Conservation (phyloP, 495 filamentous ascomycete species). For the Daldinia decipiens region DNA sequence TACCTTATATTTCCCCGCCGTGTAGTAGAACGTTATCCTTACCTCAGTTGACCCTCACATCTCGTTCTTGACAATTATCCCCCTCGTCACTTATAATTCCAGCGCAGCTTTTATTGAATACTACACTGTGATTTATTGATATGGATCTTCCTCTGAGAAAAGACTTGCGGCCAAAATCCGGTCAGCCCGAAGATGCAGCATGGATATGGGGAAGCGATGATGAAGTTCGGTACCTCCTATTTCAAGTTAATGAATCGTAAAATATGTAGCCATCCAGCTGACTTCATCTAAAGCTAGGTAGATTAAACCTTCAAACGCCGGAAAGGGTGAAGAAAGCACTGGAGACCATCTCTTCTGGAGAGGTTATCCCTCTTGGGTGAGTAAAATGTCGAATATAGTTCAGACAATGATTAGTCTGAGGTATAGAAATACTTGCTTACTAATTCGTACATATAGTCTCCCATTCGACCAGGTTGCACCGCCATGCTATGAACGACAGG, state of each 20-base stretch:
- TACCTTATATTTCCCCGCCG: neutral
- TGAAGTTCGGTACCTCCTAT: constrained; percentile 49
- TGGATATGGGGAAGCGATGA: constrained; percentile 75
- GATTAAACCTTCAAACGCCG: constrained; percentile 63
- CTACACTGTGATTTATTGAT: neutral
- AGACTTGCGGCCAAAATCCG: constrained; percentile 30
- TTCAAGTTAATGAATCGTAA: neutral
- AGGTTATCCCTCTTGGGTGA: constrained; percentile 61
- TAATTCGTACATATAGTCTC: constrained; percentile 52
- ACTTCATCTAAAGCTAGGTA: constrained; percentile 47
- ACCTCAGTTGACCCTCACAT: neutral
- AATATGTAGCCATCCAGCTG: neutral
- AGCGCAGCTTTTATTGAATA: neutral
- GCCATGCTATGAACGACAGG: constrained; percentile 52
- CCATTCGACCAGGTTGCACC: constrained; percentile 62
- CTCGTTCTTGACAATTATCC: neutral
- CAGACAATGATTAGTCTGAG: neutral
- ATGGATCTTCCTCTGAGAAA: constrained; percentile 39
- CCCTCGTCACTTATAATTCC: neutral
- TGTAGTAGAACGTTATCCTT: too few species aligned
- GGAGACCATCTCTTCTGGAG: constrained; percentile 56
- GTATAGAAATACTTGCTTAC: neutral
- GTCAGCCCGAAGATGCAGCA: constrained; percentile 55
- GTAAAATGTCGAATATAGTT: neutral
- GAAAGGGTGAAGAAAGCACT: constrained; percentile 58